Conservation (phyloP, 176 grass and related monocot species). For the Puya raimondii region DNA sequence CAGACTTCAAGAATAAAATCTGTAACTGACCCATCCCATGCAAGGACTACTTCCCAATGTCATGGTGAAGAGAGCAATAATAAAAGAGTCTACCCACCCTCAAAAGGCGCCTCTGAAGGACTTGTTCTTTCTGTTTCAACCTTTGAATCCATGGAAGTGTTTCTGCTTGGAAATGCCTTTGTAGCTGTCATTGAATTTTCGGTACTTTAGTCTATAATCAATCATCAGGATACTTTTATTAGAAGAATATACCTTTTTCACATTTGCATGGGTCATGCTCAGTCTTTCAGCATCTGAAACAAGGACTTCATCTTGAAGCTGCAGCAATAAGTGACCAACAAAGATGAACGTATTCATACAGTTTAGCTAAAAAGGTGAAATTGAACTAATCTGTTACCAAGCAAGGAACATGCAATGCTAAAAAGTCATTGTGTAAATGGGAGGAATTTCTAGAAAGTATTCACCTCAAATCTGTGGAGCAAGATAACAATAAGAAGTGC, state of each 20-base stretch:
- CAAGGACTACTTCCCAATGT: no score
- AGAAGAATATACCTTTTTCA: slow-evolving; percentile 49
- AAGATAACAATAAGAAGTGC: not conserved
- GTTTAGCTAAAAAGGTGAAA: not conserved
- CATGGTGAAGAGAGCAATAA: not conserved
- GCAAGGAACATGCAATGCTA: not conserved
- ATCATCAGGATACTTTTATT: not conserved
- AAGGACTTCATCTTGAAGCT: slow-evolving; percentile 99
- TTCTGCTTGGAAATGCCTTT: slow-evolving; percentile 88
- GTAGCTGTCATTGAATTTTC: slow-evolving; percentile 41
- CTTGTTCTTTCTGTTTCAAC: slow-evolving; percentile 83
- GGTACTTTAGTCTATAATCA: not conserved
- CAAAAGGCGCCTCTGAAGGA: slow-evolving; percentile 75
- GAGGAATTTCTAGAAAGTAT: not conserved
- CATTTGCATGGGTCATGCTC: slow-evolving; percentile 77
- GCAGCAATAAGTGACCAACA: slow-evolving; percentile 12
- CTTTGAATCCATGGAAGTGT: slow-evolving; percentile 72
- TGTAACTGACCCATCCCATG: no score
- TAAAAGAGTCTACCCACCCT: slow-evolving; percentile 46
- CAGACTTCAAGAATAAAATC: no score
- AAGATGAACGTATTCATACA: not conserved
- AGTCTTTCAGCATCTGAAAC: slow-evolving; percentile 77
- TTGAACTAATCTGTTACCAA: not conserved
- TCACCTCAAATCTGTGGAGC: not conserved
- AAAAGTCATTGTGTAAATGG: not conserved